Evolutionary conservation across 148 eudicot species (phyloP), one percentile per base, ranked within the genome.

Genomic region (Rhododendron ferrugineum): DNA sequence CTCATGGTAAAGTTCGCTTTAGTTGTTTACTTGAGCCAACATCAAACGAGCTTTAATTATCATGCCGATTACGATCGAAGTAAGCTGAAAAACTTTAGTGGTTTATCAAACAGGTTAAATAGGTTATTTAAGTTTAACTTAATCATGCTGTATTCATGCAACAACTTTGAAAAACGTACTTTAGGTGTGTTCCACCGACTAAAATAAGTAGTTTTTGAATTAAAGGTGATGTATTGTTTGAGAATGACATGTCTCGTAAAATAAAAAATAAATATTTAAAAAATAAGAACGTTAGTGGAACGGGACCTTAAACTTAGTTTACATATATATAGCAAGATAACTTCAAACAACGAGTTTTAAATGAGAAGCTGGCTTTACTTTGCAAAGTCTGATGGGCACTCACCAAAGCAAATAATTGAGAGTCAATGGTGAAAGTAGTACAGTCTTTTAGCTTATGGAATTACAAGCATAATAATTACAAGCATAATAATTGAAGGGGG

Each of bases 391-490:
- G 68, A 62, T 32, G 10, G 34, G 42, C 28, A 80, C 68, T 37
- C 42, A 52, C 44, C 11, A 36, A 26, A 52, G 72, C 70, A 66
- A 58, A 81, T 81, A 54, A 81, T 81, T 81, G 72, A 20, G 83
- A 34, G 46, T 20, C 9, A 56, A 16, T 54, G 68, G 44, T 52
- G 9, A 34, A 36, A 9, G 30, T 22, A n/a, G 1, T n/a, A 23
- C 3, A 26, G 32, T n/a, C 72, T 47, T 28, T 36, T 58, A 23
- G 68, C 34, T 20, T 34, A 9, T 81, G 49, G 22, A 58, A 58
- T 81, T 22, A 58, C 28, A 54, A 81, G 40, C 58, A 54, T 11
- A 56, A 58, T 52, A 54, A 58, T 58, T 56, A 58, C 28, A 54
- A 81, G 40, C 58, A 54, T 11, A 56, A 58, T 52, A 54, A 58